phyloP scores from a whole-genome alignment of 2,329 filamentous ascomycete species.

The Zymoseptoria passerinii region DNA sequence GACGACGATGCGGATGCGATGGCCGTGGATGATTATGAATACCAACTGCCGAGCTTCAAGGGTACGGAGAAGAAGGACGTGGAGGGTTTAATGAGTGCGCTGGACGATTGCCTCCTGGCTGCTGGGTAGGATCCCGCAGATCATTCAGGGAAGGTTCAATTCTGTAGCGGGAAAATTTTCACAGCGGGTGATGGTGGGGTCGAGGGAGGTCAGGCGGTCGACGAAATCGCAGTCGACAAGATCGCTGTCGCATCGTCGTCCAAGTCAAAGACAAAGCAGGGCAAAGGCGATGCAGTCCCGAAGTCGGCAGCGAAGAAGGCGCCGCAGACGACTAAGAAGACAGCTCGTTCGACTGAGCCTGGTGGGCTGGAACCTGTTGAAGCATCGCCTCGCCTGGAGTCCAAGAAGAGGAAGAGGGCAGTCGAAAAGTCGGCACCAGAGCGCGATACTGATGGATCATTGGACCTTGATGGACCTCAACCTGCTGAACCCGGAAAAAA shows the following conservation, averaged over 20 bases:
- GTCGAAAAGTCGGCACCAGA: not conserved
- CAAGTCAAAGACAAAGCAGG: not conserved
- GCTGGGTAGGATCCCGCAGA: slow-evolving; percentile 17
- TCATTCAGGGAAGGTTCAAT: not conserved
- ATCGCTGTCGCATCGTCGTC: too few relatives aligned
- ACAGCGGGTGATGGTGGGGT: not conserved
- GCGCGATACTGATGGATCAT: not conserved
- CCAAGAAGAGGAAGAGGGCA: not conserved
- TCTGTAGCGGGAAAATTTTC: not conserved
- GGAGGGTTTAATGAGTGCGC: slow-evolving; percentile 26
- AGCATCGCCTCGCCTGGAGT: not conserved
- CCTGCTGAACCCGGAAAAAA: not conserved
- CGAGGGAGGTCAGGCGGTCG: not conserved
- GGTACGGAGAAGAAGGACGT: slow-evolving; percentile 27
- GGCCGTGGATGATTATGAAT: slow-evolving; percentile 30
- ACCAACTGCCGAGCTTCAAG: slow-evolving; percentile 27
- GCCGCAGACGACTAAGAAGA: not conserved
- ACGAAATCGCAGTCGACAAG: not conserved
- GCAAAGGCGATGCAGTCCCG: not conserved
- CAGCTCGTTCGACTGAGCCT: too few relatives aligned
- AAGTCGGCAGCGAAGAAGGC: not conserved
- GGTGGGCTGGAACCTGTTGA: not conserved
- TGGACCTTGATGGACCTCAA: not conserved
- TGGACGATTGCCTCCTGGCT: slow-evolving; percentile 33
- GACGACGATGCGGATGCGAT: slow-evolving; percentile 29